Evolutionary conservation across 2,329 filamentous ascomycete genomes (phyloP), one percentile per base, ranked within the genome.

Genomic region (Rhynchosporium graminicola): DNA sequence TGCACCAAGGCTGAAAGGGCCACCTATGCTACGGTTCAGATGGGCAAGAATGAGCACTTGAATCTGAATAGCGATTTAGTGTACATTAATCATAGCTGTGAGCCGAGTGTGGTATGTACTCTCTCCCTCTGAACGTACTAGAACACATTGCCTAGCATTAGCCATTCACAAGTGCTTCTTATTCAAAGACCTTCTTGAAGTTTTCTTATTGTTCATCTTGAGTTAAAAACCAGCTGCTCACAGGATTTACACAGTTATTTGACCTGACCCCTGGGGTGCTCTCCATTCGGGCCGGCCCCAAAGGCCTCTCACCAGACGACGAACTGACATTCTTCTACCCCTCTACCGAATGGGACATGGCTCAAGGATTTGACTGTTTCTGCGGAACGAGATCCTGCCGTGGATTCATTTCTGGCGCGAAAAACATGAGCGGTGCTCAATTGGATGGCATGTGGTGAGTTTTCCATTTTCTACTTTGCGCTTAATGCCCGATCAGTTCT

Each of bases 321-420:
- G 85, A 87, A 71, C 77, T 87, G 52, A 86, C 84, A 73, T 91
- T 90, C 77, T 91, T 91, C 76, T 91, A 91, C 70, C 87, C 88
- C 3, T 89, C 86, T 59, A 90, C 87, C 1, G 88, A 91, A 76
- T 91, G 87, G 87, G 71, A 80, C 70, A 90, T 91, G 88, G 84
- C 85, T 38, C 88, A 91, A 77, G 81, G 86, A 3, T 91, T 91
- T 72, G 76, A 82, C 63, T 91, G 88, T 73, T 77, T 82, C 63
- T 91, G 88, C 73, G 79, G 80, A 65, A 79, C 79, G 4, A 68
- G 77, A 0, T 76, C 77, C 26, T 91, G 88, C 76, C 80, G 81
- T 58, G 87, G 87, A 15, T 79, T 75, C 66, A 89, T 91, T 66
- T 74, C 77, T 48, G 88, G 88, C 15, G 88, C 88, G 12, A 81